Evolutionary conservation across 1,139 yeast genomes (phyloP).

Genomic region (Yamadazyma mexicana): DNA sequence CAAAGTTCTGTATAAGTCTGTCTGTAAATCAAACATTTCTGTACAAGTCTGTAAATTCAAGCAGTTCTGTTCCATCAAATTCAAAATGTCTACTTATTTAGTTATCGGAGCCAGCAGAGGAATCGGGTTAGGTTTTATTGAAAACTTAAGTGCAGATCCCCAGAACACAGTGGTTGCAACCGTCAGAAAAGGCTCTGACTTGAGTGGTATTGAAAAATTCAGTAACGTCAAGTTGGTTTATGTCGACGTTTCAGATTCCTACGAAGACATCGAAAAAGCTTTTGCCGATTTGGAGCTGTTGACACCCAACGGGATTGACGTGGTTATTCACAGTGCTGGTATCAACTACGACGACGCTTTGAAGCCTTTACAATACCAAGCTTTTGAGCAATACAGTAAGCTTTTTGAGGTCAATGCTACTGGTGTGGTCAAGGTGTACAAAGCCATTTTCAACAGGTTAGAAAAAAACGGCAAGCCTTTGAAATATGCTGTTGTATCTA

Average conservation of each 20-base stretch:
- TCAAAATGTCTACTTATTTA: too few relatives aligned
- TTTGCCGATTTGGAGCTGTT: conserved; percentile 3
- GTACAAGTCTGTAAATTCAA: too few relatives aligned
- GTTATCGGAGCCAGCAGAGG: conserved; percentile 6
- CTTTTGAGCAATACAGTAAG: not conserved
- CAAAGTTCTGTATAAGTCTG: too few relatives aligned
- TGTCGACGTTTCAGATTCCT: conserved; percentile 2
- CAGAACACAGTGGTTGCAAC: conserved; percentile 6
- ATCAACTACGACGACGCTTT: not conserved
- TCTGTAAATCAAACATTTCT: too few relatives aligned
- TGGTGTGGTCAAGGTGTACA: conserved; percentile 10
- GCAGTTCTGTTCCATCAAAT: too few relatives aligned
- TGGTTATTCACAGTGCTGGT: conserved; percentile 9
- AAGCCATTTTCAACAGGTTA: conserved; percentile 9
- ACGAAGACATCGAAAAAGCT: conserved; percentile 3
- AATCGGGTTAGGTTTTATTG: conserved; percentile 8
- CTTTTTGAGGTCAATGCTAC: conserved; percentile 8
- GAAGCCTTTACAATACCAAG: too few relatives aligned
- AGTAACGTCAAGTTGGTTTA: conserved; percentile 4
- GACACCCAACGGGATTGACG: conserved; percentile 7
- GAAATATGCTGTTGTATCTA: conserved; percentile 8
- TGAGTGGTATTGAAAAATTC: conserved; percentile 2
- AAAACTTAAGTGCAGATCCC: conserved; percentile 5
- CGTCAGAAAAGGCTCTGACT: conserved; percentile 6
- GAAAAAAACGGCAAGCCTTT: conserved; percentile 4